Base-by-base conservation (phyloP, 441 rosid genomes). In the Biscutella auriculata region DNA sequence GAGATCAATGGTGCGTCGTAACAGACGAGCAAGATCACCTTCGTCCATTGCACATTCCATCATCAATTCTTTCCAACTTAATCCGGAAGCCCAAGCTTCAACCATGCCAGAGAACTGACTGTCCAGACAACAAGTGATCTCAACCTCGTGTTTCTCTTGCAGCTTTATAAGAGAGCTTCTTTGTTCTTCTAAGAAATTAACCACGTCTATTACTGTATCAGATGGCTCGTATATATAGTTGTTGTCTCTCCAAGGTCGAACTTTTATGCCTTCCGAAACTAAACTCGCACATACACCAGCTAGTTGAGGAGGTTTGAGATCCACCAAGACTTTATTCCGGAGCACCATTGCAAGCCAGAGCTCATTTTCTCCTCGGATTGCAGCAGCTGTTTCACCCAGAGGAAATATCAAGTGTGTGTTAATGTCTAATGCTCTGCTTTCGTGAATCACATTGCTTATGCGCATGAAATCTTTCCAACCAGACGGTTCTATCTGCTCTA, bases 41-140 rank as follows among this genome's bases (percentile, higher is more conserved):
- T 92, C 95, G 49, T 92, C 98, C 93, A 92, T 82, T 4, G 95
- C 96, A 42, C 94, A 84, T 45, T 92, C 98, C 95, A 86, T 83
- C 89, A 79, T 88, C 63, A 90, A 72, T 68, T 92, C 98, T 74
- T 76, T 81, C 98, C 98, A 88, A 29, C 85, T 86, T 67, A 92
- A 71, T 47, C 96, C 98, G 3, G 94, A 82, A 19, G 95, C 96
- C 98, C 98, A 92, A 11, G 96, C 96, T 72, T 86, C 98, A 6
- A 92, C 94, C 98, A 88, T 84, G 58, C 98, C 98, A 14, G 88
- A 70, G 71, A 88, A 88, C 54, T 92, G 95, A 80, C 73, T 69
- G 35, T 87, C 97, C 76, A 90, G 56, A 66, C 78, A 79, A 59
- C 90, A 87, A 1, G 92, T 61, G 48, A 80, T 79, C 66, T 68